phyloP scores from a whole-genome alignment of 2,329 filamentous ascomycete species.

The Penicillium expansum region DNA sequence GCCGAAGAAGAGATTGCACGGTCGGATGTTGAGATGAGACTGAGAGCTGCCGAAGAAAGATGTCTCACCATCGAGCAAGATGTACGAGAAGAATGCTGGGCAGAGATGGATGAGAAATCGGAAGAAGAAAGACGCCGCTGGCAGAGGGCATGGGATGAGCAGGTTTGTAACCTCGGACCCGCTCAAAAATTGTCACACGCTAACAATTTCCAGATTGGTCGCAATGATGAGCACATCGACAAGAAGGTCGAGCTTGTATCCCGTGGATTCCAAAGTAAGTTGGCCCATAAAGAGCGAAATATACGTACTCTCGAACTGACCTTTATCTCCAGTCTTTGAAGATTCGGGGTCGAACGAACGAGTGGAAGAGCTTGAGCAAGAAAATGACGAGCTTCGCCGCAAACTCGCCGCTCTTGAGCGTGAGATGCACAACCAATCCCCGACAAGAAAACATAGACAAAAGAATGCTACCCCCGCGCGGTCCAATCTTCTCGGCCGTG shows the following conservation, averaged over 20 bases:
- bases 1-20: conserved; percentile 69
- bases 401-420: conserved; percentile 65
- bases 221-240: conserved; percentile 80
- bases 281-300: background rate
- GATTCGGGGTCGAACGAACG: conserved; percentile 56
- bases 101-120: conserved; percentile 78
- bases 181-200: background rate
- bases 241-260: conserved; percentile 76
- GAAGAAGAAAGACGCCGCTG: conserved; percentile 75
- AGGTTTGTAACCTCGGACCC: conserved; percentile 46
- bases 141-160: conserved; percentile 73
- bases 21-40: conserved; percentile 68
- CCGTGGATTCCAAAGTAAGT: conserved; percentile 50
- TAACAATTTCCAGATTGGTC: conserved; percentile 52
- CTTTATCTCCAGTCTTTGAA: conserved; percentile 41
- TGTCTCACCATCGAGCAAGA: conserved; percentile 76
- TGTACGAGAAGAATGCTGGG: conserved; percentile 83
- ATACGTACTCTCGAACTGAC: conserved; percentile 9
- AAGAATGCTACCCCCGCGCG: conserved; percentile 31
- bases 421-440: conserved; percentile 63
- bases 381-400: conserved; percentile 67
- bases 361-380: conserved; percentile 64
- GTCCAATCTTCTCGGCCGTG: conserved; percentile 33
- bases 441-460: conserved; percentile 52
- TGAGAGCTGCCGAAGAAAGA: conserved; percentile 61